phyloP scores from a whole-genome alignment of 768 basidiomycete species.

The Albatrellus ellisii region DNA sequence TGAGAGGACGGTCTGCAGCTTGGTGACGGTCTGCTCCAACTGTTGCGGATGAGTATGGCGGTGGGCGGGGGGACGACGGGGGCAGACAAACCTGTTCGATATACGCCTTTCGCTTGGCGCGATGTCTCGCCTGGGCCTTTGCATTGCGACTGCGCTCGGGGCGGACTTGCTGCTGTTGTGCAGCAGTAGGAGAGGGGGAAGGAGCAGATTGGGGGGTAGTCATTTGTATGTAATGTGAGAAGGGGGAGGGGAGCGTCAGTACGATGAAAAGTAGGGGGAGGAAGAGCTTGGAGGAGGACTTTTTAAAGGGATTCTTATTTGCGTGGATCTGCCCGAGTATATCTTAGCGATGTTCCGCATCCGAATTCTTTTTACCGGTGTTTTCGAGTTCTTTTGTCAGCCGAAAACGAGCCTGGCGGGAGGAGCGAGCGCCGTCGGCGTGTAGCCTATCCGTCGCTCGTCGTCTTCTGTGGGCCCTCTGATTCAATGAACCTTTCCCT shows the following conservation, averaged over 20 bases:
- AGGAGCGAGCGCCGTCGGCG: too few species aligned
- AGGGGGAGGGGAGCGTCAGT: not conserved
- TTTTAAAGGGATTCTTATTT: too few species aligned
- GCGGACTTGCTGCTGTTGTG: constrained; percentile 10
- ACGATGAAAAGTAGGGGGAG: not conserved
- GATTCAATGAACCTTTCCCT: too few species aligned
- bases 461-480: too few species aligned
- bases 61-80: not conserved
- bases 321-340: not conserved
- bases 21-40: constrained; percentile 80
- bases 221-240: not conserved
- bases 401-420: constrained; percentile 7
- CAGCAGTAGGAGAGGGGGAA: constrained; percentile 6
- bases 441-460: too few species aligned
- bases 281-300: too few species aligned
- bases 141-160: constrained; percentile 82
- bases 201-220: constrained; percentile 3
- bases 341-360: not conserved
- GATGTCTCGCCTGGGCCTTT: constrained; percentile 80
- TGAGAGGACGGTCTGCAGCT: constrained; percentile 64
- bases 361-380: constrained; percentile 6
- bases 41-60: constrained; percentile 17
- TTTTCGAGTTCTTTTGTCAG: constrained; percentile 13
- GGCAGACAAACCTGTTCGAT: constrained; percentile 59
- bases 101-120: constrained; percentile 87